These are phyloP conservation scores for Mallotus repandus DNA, from an alignment of 441 rosid species.

Conservation along the genomic window DNA sequence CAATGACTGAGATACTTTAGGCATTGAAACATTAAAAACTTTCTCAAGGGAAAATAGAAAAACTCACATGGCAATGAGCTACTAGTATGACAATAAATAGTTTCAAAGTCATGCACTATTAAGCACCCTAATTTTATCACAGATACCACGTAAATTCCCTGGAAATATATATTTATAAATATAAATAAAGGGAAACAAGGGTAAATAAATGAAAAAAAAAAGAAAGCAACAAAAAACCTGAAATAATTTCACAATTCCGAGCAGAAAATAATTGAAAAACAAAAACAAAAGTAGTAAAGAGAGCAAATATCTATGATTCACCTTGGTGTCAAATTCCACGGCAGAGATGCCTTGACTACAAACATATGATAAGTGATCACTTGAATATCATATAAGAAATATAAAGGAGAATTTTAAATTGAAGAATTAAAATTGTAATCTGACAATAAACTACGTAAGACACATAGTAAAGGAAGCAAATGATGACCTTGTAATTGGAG, in stretches of 20 bases:
- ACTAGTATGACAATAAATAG: slow-evolving; percentile 59
- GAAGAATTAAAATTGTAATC: background rate
- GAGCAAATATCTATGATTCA: slow-evolving; percentile 21
- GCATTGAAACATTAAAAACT: background rate
- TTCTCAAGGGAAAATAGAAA: background rate
- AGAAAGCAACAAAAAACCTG: no score
- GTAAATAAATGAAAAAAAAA: slow-evolving; percentile 1
- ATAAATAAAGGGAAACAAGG: background rate
- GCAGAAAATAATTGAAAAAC: no score
- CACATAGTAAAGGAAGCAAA: background rate
- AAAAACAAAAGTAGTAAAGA: no score
- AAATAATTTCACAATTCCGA: background rate
- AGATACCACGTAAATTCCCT: slow-evolving; percentile 84
- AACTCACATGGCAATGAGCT: slow-evolving; percentile 37
- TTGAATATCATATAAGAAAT: slow-evolving; percentile 1
- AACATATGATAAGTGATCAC: slow-evolving; percentile 19
- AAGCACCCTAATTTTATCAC: slow-evolving; percentile 82
- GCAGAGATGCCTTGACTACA: slow-evolving; percentile 64
- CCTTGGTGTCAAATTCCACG: slow-evolving; percentile 80
- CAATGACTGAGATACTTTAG: no score
- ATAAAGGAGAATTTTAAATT: no score
- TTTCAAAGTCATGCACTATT: slow-evolving; percentile 83
- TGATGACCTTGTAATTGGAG: slow-evolving; percentile 27
- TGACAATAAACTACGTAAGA: background rate
- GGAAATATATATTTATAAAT: slow-evolving; percentile 19